Evolutionary conservation across 495 filamentous ascomycete genomes (phyloP).

Genomic region (Neurospora sp.): DNA sequence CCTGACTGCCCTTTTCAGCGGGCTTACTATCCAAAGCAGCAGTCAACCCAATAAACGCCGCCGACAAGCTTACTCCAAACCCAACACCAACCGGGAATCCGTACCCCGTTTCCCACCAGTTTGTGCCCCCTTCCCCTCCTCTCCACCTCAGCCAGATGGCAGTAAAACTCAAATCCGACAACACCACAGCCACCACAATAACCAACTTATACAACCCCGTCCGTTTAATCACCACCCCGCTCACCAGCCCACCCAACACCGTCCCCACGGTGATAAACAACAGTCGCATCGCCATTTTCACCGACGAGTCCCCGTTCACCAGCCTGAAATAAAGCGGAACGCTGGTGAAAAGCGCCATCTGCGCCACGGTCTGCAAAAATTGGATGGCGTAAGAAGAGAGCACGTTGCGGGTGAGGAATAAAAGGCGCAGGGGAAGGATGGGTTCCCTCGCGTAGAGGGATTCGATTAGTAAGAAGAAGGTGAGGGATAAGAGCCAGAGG

Average conservation of each 20-base stretch:
- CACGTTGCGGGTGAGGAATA: constrained; percentile 1
- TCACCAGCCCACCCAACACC: constrained; percentile 4
- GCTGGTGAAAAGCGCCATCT: constrained; percentile 8
- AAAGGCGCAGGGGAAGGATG: constrained; percentile 1
- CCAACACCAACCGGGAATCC: constrained; percentile 10
- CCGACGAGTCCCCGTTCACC: background rate
- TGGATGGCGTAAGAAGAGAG: constrained; percentile 5
- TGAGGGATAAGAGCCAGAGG: constrained; percentile 4
- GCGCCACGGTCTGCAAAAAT: constrained; percentile 6
- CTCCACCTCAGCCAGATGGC: constrained; percentile 6
- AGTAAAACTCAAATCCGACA: constrained; percentile 4
- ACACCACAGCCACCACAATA: background rate
- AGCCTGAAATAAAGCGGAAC: constrained; percentile 7
- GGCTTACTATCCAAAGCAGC: background rate
- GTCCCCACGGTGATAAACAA: constrained; percentile 6
- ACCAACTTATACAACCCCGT: constrained; percentile 6
- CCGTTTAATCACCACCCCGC: constrained; percentile 5
- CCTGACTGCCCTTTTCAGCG: background rate
- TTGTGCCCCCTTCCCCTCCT: background rate
- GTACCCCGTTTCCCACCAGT: constrained; percentile 6
- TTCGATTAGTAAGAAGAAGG: constrained; percentile 1
- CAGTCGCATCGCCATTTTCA: background rate
- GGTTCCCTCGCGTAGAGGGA: constrained; percentile 6
- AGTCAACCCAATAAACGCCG: constrained; percentile 10
- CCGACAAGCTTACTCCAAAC: constrained; percentile 8